Conservation (phyloP, 1,284 basidiomycete genomes). For the Pseudozyma hubeiensis region DNA sequence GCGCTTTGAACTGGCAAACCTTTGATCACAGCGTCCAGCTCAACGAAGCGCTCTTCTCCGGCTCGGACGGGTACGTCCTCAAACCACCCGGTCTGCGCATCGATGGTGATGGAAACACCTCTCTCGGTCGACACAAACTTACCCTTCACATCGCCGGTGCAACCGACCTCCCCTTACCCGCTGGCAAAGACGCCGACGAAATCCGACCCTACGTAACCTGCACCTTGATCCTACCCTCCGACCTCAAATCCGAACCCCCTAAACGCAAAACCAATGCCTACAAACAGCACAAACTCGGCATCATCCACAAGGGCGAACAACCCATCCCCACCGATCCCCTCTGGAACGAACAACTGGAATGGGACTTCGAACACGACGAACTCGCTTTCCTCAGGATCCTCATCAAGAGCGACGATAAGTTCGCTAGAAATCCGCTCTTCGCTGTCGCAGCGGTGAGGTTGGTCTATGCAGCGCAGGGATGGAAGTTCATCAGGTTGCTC, state of each 20-base stretch:
- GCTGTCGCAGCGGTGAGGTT: slow-evolving; percentile 54
- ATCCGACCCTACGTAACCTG: slow-evolving; percentile 62
- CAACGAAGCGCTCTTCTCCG: slow-evolving; percentile 77
- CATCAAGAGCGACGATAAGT: slow-evolving; percentile 63
- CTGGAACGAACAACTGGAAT: slow-evolving; percentile 58
- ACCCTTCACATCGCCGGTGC: slow-evolving; percentile 57
- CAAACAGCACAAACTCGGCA: slow-evolving; percentile 53
- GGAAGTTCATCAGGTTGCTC: slow-evolving; percentile 73
- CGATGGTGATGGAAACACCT: slow-evolving; percentile 45
- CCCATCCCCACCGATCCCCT: slow-evolving; percentile 54
- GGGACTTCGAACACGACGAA: slow-evolving; percentile 57
- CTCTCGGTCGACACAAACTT: slow-evolving; percentile 38
- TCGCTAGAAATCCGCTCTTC: slow-evolving; percentile 58
- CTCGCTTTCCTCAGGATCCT: slow-evolving; percentile 56
- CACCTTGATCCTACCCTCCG: slow-evolving; percentile 54
- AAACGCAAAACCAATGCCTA: slow-evolving; percentile 58
- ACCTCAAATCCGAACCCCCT: slow-evolving; percentile 34
- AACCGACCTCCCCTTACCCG: slow-evolving; percentile 55
- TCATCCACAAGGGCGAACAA: slow-evolving; percentile 52
- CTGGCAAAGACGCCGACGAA: slow-evolving; percentile 49
- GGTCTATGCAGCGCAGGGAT: slow-evolving; percentile 51
- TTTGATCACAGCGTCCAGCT: slow-evolving; percentile 69
- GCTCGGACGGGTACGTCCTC: slow-evolving; percentile 74
- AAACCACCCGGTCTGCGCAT: slow-evolving; percentile 70
- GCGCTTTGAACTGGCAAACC: slow-evolving; percentile 76